A percentile compares a stretch with the other conserved stretches of the same genome.
These are phyloP conservation scores for Musa troglodytarum DNA, from an alignment of 176 grass and related monocot species.

Conservation along the genomic window DNA sequence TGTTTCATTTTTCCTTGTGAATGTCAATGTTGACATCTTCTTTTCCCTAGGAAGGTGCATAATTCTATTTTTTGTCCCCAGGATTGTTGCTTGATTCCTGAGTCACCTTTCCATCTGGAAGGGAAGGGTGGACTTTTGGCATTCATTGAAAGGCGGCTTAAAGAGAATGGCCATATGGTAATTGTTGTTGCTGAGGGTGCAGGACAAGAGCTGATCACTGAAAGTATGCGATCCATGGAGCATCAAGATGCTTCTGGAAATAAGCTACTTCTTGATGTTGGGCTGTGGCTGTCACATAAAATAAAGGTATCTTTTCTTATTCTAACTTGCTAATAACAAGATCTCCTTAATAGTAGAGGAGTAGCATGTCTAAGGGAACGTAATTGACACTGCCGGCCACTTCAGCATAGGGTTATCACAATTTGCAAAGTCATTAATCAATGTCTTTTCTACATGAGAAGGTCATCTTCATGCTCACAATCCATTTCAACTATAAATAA, in stretches of 20 bases:
- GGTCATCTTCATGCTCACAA: too few relatives aligned
- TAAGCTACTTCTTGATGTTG: conserved; percentile 86
- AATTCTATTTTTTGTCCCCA: conserved; percentile 17
- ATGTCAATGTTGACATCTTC: background rate
- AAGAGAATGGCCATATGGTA: conserved; percentile 91
- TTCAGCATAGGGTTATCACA: too few relatives aligned
- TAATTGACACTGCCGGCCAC: too few relatives aligned
- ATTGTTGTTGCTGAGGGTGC: conserved; percentile 95
- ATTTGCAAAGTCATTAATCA: too few relatives aligned
- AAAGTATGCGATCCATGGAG: conserved; percentile 62
- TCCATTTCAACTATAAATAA: too few relatives aligned
- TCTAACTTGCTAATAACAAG: conserved; percentile 11
- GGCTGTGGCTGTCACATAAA: conserved; percentile 90
- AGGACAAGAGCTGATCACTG: conserved; percentile 77
- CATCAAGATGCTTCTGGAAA: conserved; percentile 91
- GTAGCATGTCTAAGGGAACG: background rate
- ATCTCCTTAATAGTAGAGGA: background rate
- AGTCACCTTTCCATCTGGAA: conserved; percentile 84
- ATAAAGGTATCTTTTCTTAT: conserved; percentile 67
- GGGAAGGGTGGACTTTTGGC: conserved; percentile 89
- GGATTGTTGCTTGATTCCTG: conserved; percentile 95
- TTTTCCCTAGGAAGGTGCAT: background rate
- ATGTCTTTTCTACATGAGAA: too few relatives aligned
- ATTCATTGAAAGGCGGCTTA: conserved; percentile 70
- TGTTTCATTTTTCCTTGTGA: background rate